Base-by-base conservation (phyloP, 257 asterid species). In the Penstemon davidsonii region DNA sequence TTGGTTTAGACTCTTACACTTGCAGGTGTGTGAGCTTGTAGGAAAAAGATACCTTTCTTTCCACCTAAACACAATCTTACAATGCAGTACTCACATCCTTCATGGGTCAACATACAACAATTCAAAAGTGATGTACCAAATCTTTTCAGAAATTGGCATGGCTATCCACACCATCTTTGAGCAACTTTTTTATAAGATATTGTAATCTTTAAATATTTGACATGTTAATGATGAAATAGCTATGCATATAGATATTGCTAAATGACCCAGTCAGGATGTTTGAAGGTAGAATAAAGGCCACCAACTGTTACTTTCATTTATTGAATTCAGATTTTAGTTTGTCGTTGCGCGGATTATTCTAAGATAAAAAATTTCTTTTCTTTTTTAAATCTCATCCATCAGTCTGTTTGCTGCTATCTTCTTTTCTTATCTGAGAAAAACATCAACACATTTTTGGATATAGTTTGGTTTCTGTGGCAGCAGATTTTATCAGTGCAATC, bases 391-490 rank as follows among this genome's bases (percentile, higher is more conserved):
- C 40, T 15, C 57, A 66, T 62, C 62, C 39, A 3, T 3, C 18
- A 70, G 49, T 15, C 4, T 56, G n/a, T 71, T 44, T 55, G 39
- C 71, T 62, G 59, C 63, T 67, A 42, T 43, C 54, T 66, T 67
- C 44, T 33, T 52, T 38, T 40, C 55, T 67, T 62, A 43, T 56
- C 64, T 53, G 37, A 67, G 46, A 59, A 61, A 64, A 73, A 68
- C 80, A 78, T 85, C 90, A 80, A 83, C 90, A 66, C 74, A 75
- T 83, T 75, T 82, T 79, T 85, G 99, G 95, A 84, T 85, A 79
- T 76, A 94, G 96, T 87, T 78, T 94, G 83, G 87, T 88, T 78
- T 87, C 82, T 83, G 96, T 88, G 73, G 51, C 83, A 87, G 97
- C 96, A 87, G 99, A 94, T 86, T 76, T 86, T 76, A 62, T 86